Percentiles rank a stretch among this genome's conserved stretches.
phyloP scores from a whole-genome alignment of 2,329 filamentous ascomycete species.

The Penicillium sp. region DNA sequence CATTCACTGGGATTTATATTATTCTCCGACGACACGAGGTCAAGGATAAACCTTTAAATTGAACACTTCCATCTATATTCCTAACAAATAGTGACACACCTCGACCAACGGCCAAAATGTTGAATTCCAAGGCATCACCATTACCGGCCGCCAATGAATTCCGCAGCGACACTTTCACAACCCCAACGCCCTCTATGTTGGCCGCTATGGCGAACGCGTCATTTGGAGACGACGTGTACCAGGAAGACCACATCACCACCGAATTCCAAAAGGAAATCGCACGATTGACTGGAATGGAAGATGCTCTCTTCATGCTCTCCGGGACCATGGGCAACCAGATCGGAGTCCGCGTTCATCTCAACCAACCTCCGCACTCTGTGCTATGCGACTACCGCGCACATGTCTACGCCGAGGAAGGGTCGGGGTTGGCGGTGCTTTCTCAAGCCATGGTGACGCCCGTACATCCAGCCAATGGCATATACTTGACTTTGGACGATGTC shows the following conservation, averaged over 20 bases:
- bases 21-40: background rate
- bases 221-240: conserved; percentile 41
- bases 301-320: conserved; percentile 38
- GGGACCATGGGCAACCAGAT: conserved; percentile 49
- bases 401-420: conserved; percentile 37
- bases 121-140: conserved; percentile 15
- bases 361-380: conserved; percentile 39
- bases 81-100: conserved; percentile 16
- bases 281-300: conserved; percentile 38
- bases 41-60: background rate
- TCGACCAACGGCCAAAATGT: conserved; percentile 14
- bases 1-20: background rate
- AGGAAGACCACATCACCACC: conserved; percentile 34
- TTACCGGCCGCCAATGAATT: conserved; percentile 12
- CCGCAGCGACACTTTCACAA: conserved; percentile 15
- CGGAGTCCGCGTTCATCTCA: conserved; percentile 36
- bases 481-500: conserved; percentile 42
- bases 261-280: conserved; percentile 36
- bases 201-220: conserved; percentile 27
- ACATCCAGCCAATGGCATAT: conserved; percentile 35
- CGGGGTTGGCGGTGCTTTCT: conserved; percentile 35
- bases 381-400: conserved; percentile 41
- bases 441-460: conserved; percentile 37
- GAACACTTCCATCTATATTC: background rate
- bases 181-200: conserved; percentile 14